phyloP scores from a whole-genome alignment of 2,329 filamentous ascomycete species.

The Claviceps africana region DNA sequence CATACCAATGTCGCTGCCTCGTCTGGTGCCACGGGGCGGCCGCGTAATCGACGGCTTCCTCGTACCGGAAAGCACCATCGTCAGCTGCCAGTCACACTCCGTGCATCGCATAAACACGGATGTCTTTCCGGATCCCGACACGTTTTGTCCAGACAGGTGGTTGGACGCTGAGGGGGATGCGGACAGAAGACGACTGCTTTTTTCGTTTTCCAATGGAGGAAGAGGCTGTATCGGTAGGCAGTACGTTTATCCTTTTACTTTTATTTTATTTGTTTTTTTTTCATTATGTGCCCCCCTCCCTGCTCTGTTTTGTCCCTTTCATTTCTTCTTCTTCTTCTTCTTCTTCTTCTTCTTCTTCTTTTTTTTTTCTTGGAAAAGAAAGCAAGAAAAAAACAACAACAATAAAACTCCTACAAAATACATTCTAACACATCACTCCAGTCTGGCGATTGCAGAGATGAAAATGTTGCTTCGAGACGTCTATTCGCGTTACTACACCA shows the following conservation, averaged over 20 bases:
- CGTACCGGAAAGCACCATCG: constrained; percentile 39
- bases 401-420: not conserved
- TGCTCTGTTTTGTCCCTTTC: not conserved
- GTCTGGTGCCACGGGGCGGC: constrained; percentile 40
- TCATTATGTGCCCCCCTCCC: not conserved
- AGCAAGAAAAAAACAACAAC: constrained; percentile 3
- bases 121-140: constrained; percentile 66
- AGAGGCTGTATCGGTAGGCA: constrained; percentile 53
- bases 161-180: constrained; percentile 59
- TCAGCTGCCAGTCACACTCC: constrained; percentile 48
- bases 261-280: too few relatives aligned
- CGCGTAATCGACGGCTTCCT: constrained; percentile 40
- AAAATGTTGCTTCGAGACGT: constrained; percentile 49
- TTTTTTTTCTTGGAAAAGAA: not conserved
- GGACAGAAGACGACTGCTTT: constrained; percentile 49
- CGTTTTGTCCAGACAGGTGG: constrained; percentile 74
- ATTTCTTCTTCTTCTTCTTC: too few relatives aligned
- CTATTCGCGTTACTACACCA: constrained; percentile 44
- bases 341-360: too few relatives aligned
- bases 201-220: constrained; percentile 52
- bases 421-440: constrained; percentile 6
- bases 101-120: constrained; percentile 44
- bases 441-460: constrained; percentile 53
- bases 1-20: constrained; percentile 53
- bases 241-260: constrained; percentile 43